Conservation (phyloP, 495 filamentous ascomycete species). For the Annulohypoxylon nitens region DNA sequence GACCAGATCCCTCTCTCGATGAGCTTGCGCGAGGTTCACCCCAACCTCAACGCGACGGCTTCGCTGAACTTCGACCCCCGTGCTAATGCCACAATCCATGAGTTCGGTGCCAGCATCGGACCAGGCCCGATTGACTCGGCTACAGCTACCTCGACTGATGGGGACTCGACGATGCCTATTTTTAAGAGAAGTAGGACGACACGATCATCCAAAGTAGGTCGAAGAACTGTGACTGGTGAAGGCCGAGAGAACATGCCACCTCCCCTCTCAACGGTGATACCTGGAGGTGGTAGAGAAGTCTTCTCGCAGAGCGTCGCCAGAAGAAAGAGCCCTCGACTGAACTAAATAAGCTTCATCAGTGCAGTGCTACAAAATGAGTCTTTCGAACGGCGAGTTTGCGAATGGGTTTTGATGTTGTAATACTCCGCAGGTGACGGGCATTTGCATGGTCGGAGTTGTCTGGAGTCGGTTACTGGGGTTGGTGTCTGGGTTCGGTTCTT, state of each 20-base stretch:
- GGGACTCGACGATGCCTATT: constrained; percentile 62
- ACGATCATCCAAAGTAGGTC: constrained; percentile 53
- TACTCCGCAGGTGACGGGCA: constrained; percentile 8
- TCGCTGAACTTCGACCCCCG: constrained; percentile 50
- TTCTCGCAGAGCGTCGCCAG: constrained; percentile 58
- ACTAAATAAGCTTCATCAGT: constrained; percentile 33
- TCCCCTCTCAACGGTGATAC: constrained; percentile 51
- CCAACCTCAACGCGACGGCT: constrained; percentile 54
- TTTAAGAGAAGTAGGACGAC: constrained; percentile 68
- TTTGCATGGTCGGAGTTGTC: constrained; percentile 15
- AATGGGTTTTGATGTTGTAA: not conserved
- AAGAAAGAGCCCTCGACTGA: constrained; percentile 67
- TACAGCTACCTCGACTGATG: constrained; percentile 42
- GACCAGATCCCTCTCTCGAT: constrained; percentile 38
- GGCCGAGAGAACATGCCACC: constrained; percentile 73
- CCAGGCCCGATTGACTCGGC: constrained; percentile 33
- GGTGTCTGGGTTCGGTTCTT: constrained; percentile 13
- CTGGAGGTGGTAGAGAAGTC: constrained; percentile 51
- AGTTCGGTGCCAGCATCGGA: constrained; percentile 43
- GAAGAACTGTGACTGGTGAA: constrained; percentile 62
- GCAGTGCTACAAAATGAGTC: not conserved
- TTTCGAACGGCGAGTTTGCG: not conserved
- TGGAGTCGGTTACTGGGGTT: constrained; percentile 10
- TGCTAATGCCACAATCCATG: constrained; percentile 48
- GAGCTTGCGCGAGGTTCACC: constrained; percentile 62